Evolutionary conservation across 768 basidiomycete species (phyloP), one percentile per base, ranked within the genome.

Genomic region (Boletus reticulatus): DNA sequence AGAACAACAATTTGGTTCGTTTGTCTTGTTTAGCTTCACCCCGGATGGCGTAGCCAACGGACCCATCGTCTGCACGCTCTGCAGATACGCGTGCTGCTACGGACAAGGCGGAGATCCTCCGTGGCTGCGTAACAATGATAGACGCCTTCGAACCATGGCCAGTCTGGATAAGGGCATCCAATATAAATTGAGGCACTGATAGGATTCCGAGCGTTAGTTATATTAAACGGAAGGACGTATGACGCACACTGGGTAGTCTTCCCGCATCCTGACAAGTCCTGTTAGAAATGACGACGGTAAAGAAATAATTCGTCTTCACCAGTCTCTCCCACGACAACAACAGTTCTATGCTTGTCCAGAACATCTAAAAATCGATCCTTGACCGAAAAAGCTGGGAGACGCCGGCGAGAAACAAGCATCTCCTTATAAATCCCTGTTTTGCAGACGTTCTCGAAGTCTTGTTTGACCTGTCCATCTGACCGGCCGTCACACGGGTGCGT

Each of bases 321-420:
- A 48, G 92, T 94, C 72, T 96, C 94, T 43, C 95, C 95, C 6
- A 95, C 89, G 0, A 97, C 87, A 0, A 98, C 81, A 1, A 94
- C 80, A 4, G 88, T 89, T 46, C 85, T 76, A 61, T 83, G 83
- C 11, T 66, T 72, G 37, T 81, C 75, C 10, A 97, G 72, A 20
- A 77, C 65, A 14, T 73, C 52, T 45, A 94, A 71, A 60, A 97
- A 91, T 14, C 80, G 73, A 20, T 83, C 78, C 64, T 80, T 80
- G 12, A 83, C 81, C 22, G 78, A 66, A 73, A 88, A 96, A 2
- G 93, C 92, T 12, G 95, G 95, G 17, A 97, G 76, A 52, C 76
- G 80, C 62, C 75, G 69, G 56, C 94, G 77, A 17, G 70, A 73
- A 31, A 73, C 67, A 22, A 89, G 66, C 64, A 95, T 80, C 53